These are phyloP conservation scores for Mortierella sp. DNA, from an alignment of 371 early-diverging fungal genomes.

Conservation along the genomic window DNA sequence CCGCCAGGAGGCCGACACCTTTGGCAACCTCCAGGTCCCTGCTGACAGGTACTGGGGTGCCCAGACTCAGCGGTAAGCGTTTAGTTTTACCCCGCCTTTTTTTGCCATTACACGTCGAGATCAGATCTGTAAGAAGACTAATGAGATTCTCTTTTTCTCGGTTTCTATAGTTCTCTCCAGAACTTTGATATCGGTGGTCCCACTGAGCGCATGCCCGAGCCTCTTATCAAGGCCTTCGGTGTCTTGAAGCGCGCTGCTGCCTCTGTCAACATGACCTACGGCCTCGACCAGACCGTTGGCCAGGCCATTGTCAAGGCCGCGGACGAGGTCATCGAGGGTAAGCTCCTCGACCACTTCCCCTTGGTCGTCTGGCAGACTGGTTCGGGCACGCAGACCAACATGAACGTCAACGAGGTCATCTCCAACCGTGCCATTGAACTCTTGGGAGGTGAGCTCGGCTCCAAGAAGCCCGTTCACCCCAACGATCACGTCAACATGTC, in stretches of 20 bases:
- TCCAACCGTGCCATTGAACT: slow-evolving; percentile 97
- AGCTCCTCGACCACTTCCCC: slow-evolving; percentile 92
- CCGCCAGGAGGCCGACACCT: slow-evolving; percentile 91
- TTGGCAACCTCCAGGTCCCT: slow-evolving; percentile 95
- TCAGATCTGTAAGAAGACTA: too few relatives aligned
- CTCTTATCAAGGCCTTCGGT: slow-evolving; percentile 93
- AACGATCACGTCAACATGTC: slow-evolving; percentile 98
- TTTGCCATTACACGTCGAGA: too few relatives aligned
- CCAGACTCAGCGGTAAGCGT: slow-evolving; percentile 92
- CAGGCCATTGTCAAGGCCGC: slow-evolving; percentile 90
- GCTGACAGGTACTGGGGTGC: slow-evolving; percentile 96
- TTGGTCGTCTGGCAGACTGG: slow-evolving; percentile 98
- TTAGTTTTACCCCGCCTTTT: too few relatives aligned
- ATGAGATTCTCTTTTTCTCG: too few relatives aligned
- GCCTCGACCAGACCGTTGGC: slow-evolving; percentile 80
- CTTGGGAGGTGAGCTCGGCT: slow-evolving; percentile 89
- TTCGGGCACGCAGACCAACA: slow-evolving; percentile 98
- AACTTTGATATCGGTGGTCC: slow-evolving; percentile 97
- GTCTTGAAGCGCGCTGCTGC: slow-evolving; percentile 95
- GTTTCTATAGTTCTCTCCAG: slow-evolving; percentile 83
- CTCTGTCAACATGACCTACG: slow-evolving; percentile 89
- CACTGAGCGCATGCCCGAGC: slow-evolving; percentile 93
- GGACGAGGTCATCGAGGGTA: slow-evolving; percentile 90
- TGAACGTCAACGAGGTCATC: slow-evolving; percentile 95
- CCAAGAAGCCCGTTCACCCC: slow-evolving; percentile 94